Evolutionary conservation across 208 protist species (phyloP).

Genomic region (Vickermania spadyakhi): DNA sequence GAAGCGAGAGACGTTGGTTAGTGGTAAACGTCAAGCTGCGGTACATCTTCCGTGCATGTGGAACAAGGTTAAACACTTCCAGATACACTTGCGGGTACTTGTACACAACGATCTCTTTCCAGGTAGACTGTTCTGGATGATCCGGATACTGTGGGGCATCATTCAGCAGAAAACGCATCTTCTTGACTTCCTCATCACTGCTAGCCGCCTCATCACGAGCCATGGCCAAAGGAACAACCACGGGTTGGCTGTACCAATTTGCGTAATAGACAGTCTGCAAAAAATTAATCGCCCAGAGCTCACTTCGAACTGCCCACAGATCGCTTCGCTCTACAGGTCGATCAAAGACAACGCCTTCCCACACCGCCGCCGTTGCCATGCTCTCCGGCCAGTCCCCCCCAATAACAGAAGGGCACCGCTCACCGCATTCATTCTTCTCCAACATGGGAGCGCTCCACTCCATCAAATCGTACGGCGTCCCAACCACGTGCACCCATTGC

Average conservation of each 20-base stretch:
- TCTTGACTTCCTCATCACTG: background rate
- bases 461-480: conserved; percentile 65
- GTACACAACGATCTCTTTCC: conserved; percentile 75
- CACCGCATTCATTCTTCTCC: conserved; percentile 28
- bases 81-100: conserved; percentile 36
- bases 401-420: conserved; percentile 30
- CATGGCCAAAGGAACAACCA: conserved; percentile 38
- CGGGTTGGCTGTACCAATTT: conserved; percentile 28
- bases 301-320: conserved; percentile 32
- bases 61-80: conserved; percentile 66
- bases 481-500: conserved; percentile 80
- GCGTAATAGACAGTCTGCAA: conserved; percentile 23
- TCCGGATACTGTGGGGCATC: conserved; percentile 51
- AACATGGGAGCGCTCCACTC: conserved; percentile 49
- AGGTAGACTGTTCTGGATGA: conserved; percentile 51
- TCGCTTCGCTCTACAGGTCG: conserved; percentile 27
- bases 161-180: conserved; percentile 52
- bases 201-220: background rate
- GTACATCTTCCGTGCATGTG: conserved; percentile 67
- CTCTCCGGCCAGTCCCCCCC: conserved; percentile 25
- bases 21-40: conserved; percentile 67
- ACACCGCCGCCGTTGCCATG: conserved; percentile 17
- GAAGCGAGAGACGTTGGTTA: conserved; percentile 57
- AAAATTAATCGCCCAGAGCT: conserved; percentile 71
- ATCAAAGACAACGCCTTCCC: conserved; percentile 37